A percentile compares a stretch with the other conserved stretches of the same genome.
Conservation (phyloP, 352 stramenopile species). For the Aphanomyces cochlioides region DNA sequence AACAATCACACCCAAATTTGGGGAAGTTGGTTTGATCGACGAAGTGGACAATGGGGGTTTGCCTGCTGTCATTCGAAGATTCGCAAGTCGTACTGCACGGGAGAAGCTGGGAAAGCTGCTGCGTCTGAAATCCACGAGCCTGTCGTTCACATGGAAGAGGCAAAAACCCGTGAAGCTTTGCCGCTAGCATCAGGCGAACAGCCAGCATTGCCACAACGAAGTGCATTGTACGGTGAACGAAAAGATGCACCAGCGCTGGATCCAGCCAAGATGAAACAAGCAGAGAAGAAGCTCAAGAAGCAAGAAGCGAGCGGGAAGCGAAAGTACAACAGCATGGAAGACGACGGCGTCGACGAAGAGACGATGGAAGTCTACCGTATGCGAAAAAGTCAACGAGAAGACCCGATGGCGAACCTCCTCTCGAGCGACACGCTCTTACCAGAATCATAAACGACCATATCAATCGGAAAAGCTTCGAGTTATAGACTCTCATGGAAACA, state of each 20-base stretch:
- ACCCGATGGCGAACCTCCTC: constrained; percentile 93
- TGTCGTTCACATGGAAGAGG: constrained; percentile 24
- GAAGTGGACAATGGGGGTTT: constrained; percentile 96
- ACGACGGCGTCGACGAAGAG: constrained; percentile 89
- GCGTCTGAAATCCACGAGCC: constrained; percentile 26
- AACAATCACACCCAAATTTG: constrained; percentile 97
- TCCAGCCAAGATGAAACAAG: constrained; percentile 82
- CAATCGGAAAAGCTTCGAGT: background rate
- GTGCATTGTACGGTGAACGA: constrained; percentile 89
- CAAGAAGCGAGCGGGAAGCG: constrained; percentile 62
- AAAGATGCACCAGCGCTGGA: constrained; percentile 58
- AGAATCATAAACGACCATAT: constrained; percentile 13
- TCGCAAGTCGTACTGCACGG: constrained; percentile 95
- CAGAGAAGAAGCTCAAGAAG: constrained; percentile 58
- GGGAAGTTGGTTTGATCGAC: constrained; percentile 97
- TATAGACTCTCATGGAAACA: constrained; percentile 85
- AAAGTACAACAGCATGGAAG: constrained; percentile 93
- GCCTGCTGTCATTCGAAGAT: constrained; percentile 94
- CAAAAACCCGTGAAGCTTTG: constrained; percentile 21
- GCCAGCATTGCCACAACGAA: constrained; percentile 47
- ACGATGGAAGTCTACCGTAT: constrained; percentile 96
- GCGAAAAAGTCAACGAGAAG: constrained; percentile 79
- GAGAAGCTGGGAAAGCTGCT: constrained; percentile 88
- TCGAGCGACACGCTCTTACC: constrained; percentile 46
- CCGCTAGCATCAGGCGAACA: constrained; percentile 27